Percentiles rank a stretch among this genome's conserved stretches.
phyloP scores from a whole-genome alignment of 495 filamentous ascomycete genomes.

The Tuber umbilicatum region DNA sequence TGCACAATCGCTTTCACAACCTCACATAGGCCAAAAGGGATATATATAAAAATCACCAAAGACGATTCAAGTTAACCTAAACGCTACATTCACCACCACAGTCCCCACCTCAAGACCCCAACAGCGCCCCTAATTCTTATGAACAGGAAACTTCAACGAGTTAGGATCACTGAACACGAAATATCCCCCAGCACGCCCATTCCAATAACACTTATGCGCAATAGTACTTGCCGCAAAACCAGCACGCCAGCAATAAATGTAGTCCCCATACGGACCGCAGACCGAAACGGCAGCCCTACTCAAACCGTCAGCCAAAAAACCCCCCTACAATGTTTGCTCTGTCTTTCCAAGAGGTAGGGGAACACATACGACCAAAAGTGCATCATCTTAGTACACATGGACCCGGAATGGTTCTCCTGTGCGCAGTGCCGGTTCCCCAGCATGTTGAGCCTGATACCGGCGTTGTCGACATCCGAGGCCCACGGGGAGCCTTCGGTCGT shows the following conservation, averaged over 20 bases:
- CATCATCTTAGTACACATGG: neutral
- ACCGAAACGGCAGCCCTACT: neutral
- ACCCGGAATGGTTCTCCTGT: neutral
- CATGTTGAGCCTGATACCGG: neutral
- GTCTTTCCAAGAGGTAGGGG: neutral
- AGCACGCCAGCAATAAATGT: neutral
- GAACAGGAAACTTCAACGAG: neutral
- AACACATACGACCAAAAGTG: neutral
- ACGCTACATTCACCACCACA: neutral
- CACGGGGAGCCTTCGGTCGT: neutral
- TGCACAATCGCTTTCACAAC: neutral
- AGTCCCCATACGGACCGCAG: neutral
- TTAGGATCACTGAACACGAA: slow-evolving; percentile 1
- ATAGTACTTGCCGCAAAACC: neutral
- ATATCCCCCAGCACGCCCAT: slow-evolving; percentile 8
- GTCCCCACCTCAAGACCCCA: neutral
- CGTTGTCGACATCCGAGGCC: neutral
- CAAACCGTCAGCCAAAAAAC: neutral
- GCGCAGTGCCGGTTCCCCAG: neutral
- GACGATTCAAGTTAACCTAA: neutral
- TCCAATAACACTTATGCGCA: slow-evolving; percentile 6
- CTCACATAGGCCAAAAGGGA: neutral
- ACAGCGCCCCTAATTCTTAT: neutral
- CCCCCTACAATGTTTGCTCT: neutral
- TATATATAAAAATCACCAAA: neutral